Percentiles rank a stretch among this genome's conserved stretches.
These are phyloP conservation scores for Pulveroboletus sp. DNA, from an alignment of 768 basidiomycete species.

Conservation along the genomic window DNA sequence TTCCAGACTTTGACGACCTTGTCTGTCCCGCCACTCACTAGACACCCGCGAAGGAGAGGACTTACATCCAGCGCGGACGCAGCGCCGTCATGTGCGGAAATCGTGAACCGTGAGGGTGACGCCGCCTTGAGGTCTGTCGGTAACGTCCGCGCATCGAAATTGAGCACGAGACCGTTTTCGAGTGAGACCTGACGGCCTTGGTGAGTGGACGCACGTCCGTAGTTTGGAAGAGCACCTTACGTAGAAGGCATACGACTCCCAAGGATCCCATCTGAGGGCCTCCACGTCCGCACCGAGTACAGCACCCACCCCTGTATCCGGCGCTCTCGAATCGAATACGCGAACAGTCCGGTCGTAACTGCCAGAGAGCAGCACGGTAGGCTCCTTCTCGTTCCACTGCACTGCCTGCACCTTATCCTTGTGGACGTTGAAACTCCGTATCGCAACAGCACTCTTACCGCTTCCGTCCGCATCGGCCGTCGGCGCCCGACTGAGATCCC, in stretches of 20 bases:
- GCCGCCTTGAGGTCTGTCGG: slow-evolving; percentile 61
- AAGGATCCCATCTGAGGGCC: slow-evolving; percentile 92
- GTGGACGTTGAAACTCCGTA: slow-evolving; percentile 81
- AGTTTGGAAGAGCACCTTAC: slow-evolving; percentile 41
- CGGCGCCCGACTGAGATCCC: slow-evolving; percentile 82
- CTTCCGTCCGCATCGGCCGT: slow-evolving; percentile 43
- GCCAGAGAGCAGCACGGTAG: slow-evolving; percentile 87
- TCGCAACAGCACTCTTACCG: slow-evolving; percentile 47
- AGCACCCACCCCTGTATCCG: slow-evolving; percentile 77
- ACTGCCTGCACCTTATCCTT: slow-evolving; percentile 96
- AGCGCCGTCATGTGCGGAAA: slow-evolving; percentile 91
- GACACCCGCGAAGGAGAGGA: slow-evolving; percentile 81
- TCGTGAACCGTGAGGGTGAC: slow-evolving; percentile 75
- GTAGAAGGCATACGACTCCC: slow-evolving; percentile 83
- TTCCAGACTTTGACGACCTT: slow-evolving; percentile 98
- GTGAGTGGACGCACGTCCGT: background rate
- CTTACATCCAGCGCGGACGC: slow-evolving; percentile 88
- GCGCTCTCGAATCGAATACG: slow-evolving; percentile 87
- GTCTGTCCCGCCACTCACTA: slow-evolving; percentile 93
- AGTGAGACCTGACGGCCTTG: slow-evolving; percentile 67
- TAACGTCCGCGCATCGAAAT: slow-evolving; percentile 85
- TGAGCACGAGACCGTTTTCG: slow-evolving; percentile 90
- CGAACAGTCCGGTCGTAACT: slow-evolving; percentile 94
- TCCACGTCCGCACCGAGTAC: slow-evolving; percentile 90
- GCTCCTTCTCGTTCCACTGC: slow-evolving; percentile 88